Percentiles rank a stretch among this genome's conserved stretches.
These are phyloP conservation scores for Microsporum canis DNA, from an alignment of 2,329 filamentous ascomycete species.

Conservation along the genomic window DNA sequence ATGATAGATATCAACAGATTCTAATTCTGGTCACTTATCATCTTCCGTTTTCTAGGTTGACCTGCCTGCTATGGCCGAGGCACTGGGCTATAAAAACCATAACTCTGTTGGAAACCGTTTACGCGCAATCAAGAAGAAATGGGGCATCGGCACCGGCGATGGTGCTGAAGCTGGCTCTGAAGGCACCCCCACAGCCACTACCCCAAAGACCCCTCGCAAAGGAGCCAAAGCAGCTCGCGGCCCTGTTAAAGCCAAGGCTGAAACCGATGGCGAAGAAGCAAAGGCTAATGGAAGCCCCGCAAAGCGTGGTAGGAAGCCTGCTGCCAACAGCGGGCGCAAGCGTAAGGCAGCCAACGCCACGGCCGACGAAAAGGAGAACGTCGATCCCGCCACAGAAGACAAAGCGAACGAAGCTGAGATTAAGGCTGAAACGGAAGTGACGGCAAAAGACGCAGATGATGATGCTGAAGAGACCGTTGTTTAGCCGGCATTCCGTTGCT, in stretches of 20 bases:
- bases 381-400: background rate
- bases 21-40: background rate
- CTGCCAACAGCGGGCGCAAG: conserved; percentile 6
- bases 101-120: conserved; percentile 22
- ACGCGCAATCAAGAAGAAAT: conserved; percentile 19
- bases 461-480: background rate
- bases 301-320: conserved; percentile 8
- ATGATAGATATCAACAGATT: background rate
- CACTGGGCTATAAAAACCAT: conserved; percentile 21
- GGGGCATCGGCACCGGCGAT: conserved; percentile 5
- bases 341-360: conserved; percentile 5
- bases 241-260: conserved; percentile 15
- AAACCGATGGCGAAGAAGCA: conserved; percentile 1
- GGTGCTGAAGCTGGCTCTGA: background rate
- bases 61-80: conserved; percentile 17
- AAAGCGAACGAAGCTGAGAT: background rate
- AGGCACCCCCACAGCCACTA: background rate
- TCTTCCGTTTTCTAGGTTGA: conserved; percentile 18
- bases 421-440: background rate
- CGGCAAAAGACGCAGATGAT: background rate
- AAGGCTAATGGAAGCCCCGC: conserved; percentile 5
- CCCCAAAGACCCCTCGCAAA: conserved; percentile 12
- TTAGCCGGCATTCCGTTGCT: background rate
- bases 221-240: conserved; percentile 15
- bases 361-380: background rate